Evolutionary conservation across 176 grass and related monocot genomes (phyloP), one percentile per base, ranked within the genome.

Genomic region (Musa acuminata): DNA sequence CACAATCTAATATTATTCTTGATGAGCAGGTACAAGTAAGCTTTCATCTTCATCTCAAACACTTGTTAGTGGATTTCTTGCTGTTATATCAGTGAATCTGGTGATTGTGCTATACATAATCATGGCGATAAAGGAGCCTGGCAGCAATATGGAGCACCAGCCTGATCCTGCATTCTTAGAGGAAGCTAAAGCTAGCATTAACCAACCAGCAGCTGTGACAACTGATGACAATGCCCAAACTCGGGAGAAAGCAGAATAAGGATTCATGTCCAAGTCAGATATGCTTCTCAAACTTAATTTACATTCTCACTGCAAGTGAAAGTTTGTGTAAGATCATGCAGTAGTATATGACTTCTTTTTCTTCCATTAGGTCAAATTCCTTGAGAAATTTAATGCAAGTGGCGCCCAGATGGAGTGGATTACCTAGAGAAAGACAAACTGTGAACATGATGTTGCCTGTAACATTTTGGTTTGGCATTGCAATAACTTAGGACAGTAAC

Each of bases 121-220:
- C 63, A 88, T 97, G 85, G 93, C 93, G 8, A 90, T 97, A 84
- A 82, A 79, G 76, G 91, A 93, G 67, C 82, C 88, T 78, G 72
- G 77, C 25, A 83, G 77, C 25, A 83, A 75, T 76, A 77, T 59
- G 9, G 90, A 87, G 72, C 85, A 84, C 20, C 90, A 93, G 72
- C 90, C 94, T n/a, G 94, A 97, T 77, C 85, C 90, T 11, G 84
- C 87, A 51, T 97, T 97, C 67, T 71, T 97, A 75, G 94, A 87
- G 0, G 80, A 90, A 17, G 90, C 90, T 12, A 97, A 88, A 88
- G 85, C 87, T 12, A 97, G 94, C 54, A 90, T 97, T 73, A 82
- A 78, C 64, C 77, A 85, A 72, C 80, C 83, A 73, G 72, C 86
- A 49, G 77, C 79, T 16, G n/a, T n/a, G 52, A 80, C 84, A 53